Percentiles rank a stretch among this genome's conserved stretches.
phyloP scores from a whole-genome alignment of 2,329 filamentous ascomycete species.

The Myriosclerotinia scirpicola region DNA sequence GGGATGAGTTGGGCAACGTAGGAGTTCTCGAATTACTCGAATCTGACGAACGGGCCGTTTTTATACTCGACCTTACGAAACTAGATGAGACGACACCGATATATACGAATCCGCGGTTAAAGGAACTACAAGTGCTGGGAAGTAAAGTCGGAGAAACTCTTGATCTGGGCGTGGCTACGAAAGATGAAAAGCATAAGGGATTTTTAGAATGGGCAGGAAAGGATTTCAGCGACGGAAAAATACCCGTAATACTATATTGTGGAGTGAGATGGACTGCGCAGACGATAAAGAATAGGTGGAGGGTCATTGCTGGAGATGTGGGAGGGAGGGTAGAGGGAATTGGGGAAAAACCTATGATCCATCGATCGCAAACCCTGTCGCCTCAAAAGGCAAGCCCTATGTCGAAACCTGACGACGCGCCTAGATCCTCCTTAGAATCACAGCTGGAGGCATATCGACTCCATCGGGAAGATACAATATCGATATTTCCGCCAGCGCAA shows the following conservation, averaged over 20 bases:
- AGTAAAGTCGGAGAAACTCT: background rate
- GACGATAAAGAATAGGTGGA: slow-evolving; percentile 32
- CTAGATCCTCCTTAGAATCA: slow-evolving; percentile 5
- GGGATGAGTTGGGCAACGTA: slow-evolving; percentile 23
- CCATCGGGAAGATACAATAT: slow-evolving; percentile 17
- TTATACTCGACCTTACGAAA: slow-evolving; percentile 31
- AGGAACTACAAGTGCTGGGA: slow-evolving; percentile 12
- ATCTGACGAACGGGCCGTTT: slow-evolving; percentile 31
- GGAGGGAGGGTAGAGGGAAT: background rate
- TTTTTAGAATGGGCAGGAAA: slow-evolving; percentile 16
- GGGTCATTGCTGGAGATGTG: slow-evolving; percentile 30
- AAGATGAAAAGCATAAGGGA: slow-evolving; percentile 5
- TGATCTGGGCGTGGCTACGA: background rate
- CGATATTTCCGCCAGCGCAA: slow-evolving; percentile 12
- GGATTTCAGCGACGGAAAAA: background rate
- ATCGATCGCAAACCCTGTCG: slow-evolving; percentile 24
- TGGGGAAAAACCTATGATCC: slow-evolving; percentile 4
- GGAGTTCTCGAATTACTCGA: slow-evolving; percentile 33
- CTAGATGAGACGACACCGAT: slow-evolving; percentile 24
- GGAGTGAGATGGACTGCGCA: slow-evolving; percentile 32
- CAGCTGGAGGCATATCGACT: slow-evolving; percentile 16
- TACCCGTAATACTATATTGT: slow-evolving; percentile 21
- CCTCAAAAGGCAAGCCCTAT: slow-evolving; percentile 15
- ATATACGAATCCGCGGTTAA: slow-evolving; percentile 30
- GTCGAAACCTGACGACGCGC: slow-evolving; percentile 5